Evolutionary conservation across 805 yeast genomes (phyloP).

Genomic region (Teunomyces pallodes): DNA sequence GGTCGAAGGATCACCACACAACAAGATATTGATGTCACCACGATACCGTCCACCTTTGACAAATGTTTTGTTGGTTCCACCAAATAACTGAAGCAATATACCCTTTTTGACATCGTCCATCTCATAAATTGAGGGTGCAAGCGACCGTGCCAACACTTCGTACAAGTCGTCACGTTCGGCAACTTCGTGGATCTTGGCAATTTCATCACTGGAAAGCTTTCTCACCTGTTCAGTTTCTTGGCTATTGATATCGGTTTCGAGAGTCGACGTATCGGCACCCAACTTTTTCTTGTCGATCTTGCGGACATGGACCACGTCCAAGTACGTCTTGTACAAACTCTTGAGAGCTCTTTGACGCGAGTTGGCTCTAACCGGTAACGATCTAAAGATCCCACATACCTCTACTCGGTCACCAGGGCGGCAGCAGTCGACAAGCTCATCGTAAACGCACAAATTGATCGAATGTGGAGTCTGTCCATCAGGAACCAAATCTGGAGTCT

Average conservation of each 20-base stretch:
- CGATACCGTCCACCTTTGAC: conserved; percentile 90
- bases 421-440: conserved; percentile 90
- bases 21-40: conserved; percentile 88
- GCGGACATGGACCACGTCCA: conserved; percentile 91
- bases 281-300: conserved; percentile 80
- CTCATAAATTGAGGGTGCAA: conserved; percentile 97
- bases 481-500: conserved; percentile 93
- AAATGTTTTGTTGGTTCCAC: conserved; percentile 90
- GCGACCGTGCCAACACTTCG: conserved; percentile 79
- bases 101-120: conserved; percentile 98
- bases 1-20: conserved; percentile 98
- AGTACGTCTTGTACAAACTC: conserved; percentile 83
- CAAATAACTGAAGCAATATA: conserved; percentile 84
- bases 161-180: conserved; percentile 76
- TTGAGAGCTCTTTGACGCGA: conserved; percentile 81
- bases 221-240: conserved; percentile 78
- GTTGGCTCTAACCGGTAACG: conserved; percentile 87
- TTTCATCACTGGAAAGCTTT: conserved; percentile 65
- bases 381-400: conserved; percentile 92
- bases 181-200: conserved; percentile 57
- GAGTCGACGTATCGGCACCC: conserved; percentile 75
- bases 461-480: conserved; percentile 99
- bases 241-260: conserved; percentile 49
- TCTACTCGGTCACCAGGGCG: conserved; percentile 97
- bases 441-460: conserved; percentile 89